Base-by-base conservation (phyloP, 2,329 filamentous ascomycete genomes). In the Fusarium sororula region DNA sequence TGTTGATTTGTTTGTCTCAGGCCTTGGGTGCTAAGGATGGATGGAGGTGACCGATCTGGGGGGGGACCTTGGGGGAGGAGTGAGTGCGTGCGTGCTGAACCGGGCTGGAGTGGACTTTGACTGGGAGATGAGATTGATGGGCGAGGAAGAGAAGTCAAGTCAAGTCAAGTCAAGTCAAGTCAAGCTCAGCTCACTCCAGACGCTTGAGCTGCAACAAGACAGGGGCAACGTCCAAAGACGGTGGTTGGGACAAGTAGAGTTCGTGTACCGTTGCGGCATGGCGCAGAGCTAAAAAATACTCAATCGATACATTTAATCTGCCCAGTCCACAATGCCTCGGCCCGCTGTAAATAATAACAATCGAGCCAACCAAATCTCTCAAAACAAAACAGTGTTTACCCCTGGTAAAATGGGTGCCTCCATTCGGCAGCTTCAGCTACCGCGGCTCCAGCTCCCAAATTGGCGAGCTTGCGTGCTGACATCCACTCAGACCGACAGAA, bases 1-100 rank as follows among this genome's bases (percentile, higher is more conserved):
- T 74, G 68, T 74, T 72, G 72, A 72, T 75, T 72, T 74, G 72
- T 55, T 68, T 73, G 67, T 71, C 70, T 74, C 66, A 56, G 62
- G 66, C 58, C 41, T 32, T 51, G 17, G 22, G 48, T 51, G 22
- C 48, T 51, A 48, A 48, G 47, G 47, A 50, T 32, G n/a, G 51
- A 54, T 54, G 70, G 70, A 63, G 65, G 54, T 68, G 63, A 68
- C 51, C 50, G 59, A 37, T 57, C 59, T 62, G 59, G 50, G 50
- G 39, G 39, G 53, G 28, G n/a, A 24, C 7, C 50, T 60, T 54
- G 53, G 70, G 64, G 66, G 56, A 56, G 65, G 42, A 53, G 64
- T 22, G 28, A 26, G 26, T 26, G 39, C 24, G 28, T 28, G 41
- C 26, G 28, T 30, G 53, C 30, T 66, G 63, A 30, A 28, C 50